A percentile compares a stretch with the other conserved stretches of the same genome.
Evolutionary conservation across 225 moss, liverwort and hornwort genomes (phyloP).

Genomic region (Anthoceros angustus): DNA sequence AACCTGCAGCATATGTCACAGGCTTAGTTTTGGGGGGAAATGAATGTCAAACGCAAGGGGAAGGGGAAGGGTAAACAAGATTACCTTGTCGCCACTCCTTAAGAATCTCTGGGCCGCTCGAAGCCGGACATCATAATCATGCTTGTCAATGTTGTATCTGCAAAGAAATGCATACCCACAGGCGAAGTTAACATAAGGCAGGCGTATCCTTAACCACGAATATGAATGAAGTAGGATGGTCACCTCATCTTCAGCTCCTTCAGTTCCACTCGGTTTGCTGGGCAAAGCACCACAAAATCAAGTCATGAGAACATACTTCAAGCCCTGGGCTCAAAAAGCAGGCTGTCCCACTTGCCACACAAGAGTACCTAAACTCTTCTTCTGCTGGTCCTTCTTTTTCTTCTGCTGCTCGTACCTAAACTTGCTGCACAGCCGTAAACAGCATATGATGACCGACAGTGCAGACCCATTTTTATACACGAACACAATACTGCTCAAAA

Average conservation of each 20-base stretch:
- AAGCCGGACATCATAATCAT: conserved; percentile 85
- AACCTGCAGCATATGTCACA: conserved; percentile 28
- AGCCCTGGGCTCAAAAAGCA: conserved; percentile 5
- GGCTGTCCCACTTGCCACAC: background rate
- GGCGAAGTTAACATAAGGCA: background rate
- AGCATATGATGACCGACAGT: no score
- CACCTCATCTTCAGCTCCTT: conserved; percentile 98
- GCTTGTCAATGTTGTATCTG: conserved; percentile 98
- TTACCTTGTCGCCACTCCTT: conserved; percentile 84
- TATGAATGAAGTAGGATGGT: background rate
- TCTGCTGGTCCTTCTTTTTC: conserved; percentile 95
- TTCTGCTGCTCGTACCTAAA: conserved; percentile 89
- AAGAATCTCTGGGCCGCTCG: conserved; percentile 79
- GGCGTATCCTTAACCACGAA: background rate
- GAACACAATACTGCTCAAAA: no score
- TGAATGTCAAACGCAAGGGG: background rate
- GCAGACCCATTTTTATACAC: no score
- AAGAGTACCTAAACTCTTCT: conserved; percentile 62
- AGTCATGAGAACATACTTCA: conserved; percentile 6
- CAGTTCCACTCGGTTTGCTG: conserved; percentile 94
- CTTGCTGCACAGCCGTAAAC: conserved; percentile 42
- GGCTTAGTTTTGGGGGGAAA: background rate
- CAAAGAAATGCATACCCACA: background rate
- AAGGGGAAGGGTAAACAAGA: background rate
- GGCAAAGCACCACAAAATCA: conserved; percentile 9